Evolutionary conservation across 345 rosid genomes (phyloP), one percentile per base, ranked within the genome.

Genomic region (Populus alba): DNA sequence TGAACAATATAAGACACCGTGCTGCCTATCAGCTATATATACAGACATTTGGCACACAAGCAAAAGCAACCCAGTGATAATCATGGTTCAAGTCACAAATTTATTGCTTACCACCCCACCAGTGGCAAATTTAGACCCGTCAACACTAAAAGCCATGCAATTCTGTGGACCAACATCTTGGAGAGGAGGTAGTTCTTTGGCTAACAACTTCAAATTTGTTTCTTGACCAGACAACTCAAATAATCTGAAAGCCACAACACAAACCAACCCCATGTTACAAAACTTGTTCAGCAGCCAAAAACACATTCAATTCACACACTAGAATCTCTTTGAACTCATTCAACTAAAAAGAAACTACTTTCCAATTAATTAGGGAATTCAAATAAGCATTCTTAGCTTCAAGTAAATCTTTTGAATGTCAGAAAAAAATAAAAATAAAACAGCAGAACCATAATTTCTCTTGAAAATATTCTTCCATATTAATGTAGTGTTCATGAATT

Each of bases 71-170:
- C 59, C 29, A 72, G 0, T 67, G 25, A 37, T 38, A 53, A 53
- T 5, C 20, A 55, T 29, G 1, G 29, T 62, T 63, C 29, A 53
- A 68, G 37, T 33, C 62, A 45, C 25, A 27, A 41, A 69, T 37
- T 41, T 69, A 65, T 51, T 77, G 25, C 95, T 92, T 86, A 95
- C 99, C 94, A 82, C 84, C 77, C 97, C 97, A 59, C 99, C 99
- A 67, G 88, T 45, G 33, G 97, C 99, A 83, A 93, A 86, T 84
- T 84, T 92, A 73, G 98, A 91, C 75, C 98, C 97, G 83, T 95
- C 99, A 67, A 90, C 89, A 84, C 99, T 92, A 81, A 93, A 96
- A 72, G 89, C 88, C 73, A 93, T 78, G 82, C 98, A 96, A 79
- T 91, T 92, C 71, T 93, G 97, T 22, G 84, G 89, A 70, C 97